A percentile compares a stretch with the other conserved stretches of the same genome.
phyloP scores from a whole-genome alignment of 2,329 filamentous ascomycete species.

The Exophiala calicioides region DNA sequence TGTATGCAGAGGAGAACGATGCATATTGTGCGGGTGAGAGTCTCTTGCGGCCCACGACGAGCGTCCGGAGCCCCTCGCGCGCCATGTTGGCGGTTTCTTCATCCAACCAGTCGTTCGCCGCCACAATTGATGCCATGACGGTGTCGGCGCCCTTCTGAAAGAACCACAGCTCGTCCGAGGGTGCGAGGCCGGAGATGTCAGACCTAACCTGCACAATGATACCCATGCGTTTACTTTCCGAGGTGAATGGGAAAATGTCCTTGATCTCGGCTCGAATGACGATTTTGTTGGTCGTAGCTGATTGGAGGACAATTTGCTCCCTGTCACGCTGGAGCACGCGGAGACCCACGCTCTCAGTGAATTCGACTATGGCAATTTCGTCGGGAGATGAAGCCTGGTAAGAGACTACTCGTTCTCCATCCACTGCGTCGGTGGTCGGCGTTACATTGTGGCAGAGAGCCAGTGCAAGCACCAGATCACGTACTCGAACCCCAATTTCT shows the following conservation, averaged over 20 bases:
- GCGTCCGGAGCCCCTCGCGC: slow-evolving; percentile 85
- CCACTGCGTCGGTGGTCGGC: slow-evolving; percentile 79
- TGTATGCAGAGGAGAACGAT: slow-evolving; percentile 73
- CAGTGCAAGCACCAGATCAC: slow-evolving; percentile 87
- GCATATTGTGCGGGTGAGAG: slow-evolving; percentile 76
- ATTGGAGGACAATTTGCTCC: slow-evolving; percentile 79
- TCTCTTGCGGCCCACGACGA: slow-evolving; percentile 91
- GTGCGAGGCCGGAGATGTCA: slow-evolving; percentile 46
- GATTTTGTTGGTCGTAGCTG: slow-evolving; percentile 68
- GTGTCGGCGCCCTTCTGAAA: slow-evolving; percentile 98
- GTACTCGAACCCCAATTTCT: slow-evolving; percentile 90
- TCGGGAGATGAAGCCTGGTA: slow-evolving; percentile 98
- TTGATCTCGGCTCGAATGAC: slow-evolving; percentile 86
- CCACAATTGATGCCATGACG: slow-evolving; percentile 95
- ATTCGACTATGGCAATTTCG: slow-evolving; percentile 95
- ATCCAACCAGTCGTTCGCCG: slow-evolving; percentile 96
- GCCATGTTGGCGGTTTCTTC: slow-evolving; percentile 99
- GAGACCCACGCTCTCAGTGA: slow-evolving; percentile 90
- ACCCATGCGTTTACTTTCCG: slow-evolving; percentile 97
- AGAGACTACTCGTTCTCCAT: slow-evolving; percentile 73
- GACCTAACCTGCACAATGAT: slow-evolving; percentile 85
- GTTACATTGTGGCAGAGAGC: slow-evolving; percentile 97
- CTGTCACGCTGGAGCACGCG: slow-evolving; percentile 83
- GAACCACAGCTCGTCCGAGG: slow-evolving; percentile 86
- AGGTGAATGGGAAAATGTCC: slow-evolving; percentile 96